phyloP scores from a whole-genome alignment of 176 grass and related monocot species.

The Cocos nucifera region DNA sequence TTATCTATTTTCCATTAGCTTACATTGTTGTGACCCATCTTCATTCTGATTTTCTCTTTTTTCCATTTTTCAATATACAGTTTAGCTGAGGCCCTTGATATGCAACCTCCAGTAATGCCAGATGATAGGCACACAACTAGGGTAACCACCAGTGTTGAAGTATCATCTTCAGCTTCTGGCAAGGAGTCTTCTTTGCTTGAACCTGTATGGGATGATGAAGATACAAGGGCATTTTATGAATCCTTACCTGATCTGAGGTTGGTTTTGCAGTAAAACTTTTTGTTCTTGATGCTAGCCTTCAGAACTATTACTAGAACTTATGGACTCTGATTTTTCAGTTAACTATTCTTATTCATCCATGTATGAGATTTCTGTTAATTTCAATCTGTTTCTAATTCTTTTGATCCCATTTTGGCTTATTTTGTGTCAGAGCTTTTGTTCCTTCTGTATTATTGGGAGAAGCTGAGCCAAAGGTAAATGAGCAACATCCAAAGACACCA shows the following conservation, averaged over 20 bases:
- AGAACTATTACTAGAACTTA: too few species aligned
- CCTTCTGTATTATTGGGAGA: constrained; percentile 94
- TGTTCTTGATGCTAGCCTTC: background rate
- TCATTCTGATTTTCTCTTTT: constrained; percentile 6
- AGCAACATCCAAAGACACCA: constrained; percentile 58
- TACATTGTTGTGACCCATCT: background rate
- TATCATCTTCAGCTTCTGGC: constrained; percentile 31
- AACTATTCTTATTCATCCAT: constrained; percentile 8
- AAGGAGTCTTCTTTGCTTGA: constrained; percentile 76
- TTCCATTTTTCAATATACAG: constrained; percentile 24
- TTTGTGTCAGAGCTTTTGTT: constrained; percentile 82
- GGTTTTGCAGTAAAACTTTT: constrained; percentile 15
- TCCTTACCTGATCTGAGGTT: constrained; percentile 95
- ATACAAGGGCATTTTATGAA: constrained; percentile 97
- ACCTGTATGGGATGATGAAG: constrained; percentile 98
- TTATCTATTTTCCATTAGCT: too few species aligned
- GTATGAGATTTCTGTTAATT: too few species aligned
- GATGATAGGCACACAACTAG: constrained; percentile 90
- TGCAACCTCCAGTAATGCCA: constrained; percentile 95
- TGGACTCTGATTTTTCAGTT: too few species aligned
- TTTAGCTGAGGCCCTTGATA: constrained; percentile 89
- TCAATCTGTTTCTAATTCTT: constrained; percentile 2
- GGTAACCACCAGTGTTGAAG: constrained; percentile 71
- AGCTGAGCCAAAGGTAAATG: constrained; percentile 65
- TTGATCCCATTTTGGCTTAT: background rate